Evolutionary conservation across 768 basidiomycete species (phyloP), one percentile per base, ranked within the genome.

Genomic region (Leccinum ochraceum): DNA sequence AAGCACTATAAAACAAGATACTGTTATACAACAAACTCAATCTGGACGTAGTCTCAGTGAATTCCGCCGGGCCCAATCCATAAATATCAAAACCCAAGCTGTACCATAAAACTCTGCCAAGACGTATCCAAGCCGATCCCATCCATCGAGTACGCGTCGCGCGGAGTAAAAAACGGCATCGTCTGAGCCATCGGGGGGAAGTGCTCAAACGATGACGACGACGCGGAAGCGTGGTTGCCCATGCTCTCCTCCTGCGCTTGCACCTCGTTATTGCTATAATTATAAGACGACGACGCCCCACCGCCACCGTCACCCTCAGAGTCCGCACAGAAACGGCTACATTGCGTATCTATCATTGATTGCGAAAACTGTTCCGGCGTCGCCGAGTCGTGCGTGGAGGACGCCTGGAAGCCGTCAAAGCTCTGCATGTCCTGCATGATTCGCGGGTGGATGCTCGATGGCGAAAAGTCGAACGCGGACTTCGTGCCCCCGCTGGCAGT

Each of bases 61-160:
- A 42, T 42, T 42, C 42, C 9, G n/a, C 42, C 42, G n/a, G 42
- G 42, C 9, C n/a, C n/a, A 1, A 42, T 42, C 4, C n/a, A n/a
- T 30, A 6, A 8, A 32, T 8, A 49, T 71, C 60, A 79, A 61
- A 81, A 81, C 3, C 88, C 88, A 49, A 90, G 76, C 64, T 89
- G 88, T 69, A 88, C 85, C 49, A 87, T 83, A 49, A 90, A 86
- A 61, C 78, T 81, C 68, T 84, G 82, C 87, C 87, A 90, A 1
- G 85, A 81, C 17, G 86, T 74, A 67, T 89, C 86, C 57, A 88
- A 64, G 32, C 78, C 76, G 1, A 78, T 77, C 14, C 77, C 66
- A 44, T 65, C 65, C 8, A 26, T 7, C 14, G 58, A 36, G 11
- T 46, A 58, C 51, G 56, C 55, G 46, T 49, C 64, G 22, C 62